Percentiles rank a stretch among this genome's conserved stretches.
These are phyloP conservation scores for Lactuca saligna DNA, from an alignment of 129 eudicot genomes.

Conservation along the genomic window DNA sequence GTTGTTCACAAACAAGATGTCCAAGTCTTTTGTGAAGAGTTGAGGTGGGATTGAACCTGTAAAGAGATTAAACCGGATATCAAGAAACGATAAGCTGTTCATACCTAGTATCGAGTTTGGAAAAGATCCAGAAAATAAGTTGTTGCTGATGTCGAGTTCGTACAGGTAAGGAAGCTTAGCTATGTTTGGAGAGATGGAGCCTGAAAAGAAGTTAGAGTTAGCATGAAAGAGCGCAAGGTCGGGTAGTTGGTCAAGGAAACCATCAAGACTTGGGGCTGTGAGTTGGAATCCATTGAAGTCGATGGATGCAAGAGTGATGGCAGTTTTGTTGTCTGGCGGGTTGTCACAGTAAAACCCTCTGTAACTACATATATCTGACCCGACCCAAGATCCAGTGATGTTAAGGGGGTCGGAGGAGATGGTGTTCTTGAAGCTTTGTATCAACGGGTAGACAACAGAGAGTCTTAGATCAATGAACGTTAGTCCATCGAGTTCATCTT, in stretches of 20 bases:
- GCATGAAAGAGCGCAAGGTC: constrained; percentile 91
- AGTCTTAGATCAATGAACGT: constrained; percentile 57
- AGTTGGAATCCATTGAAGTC: constrained; percentile 93
- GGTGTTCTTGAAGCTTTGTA: constrained; percentile 58
- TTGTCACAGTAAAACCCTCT: constrained; percentile 74
- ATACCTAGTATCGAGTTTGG: constrained; percentile 56
- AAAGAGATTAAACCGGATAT: constrained; percentile 70
- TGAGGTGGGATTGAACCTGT: constrained; percentile 75
- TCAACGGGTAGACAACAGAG: constrained; percentile 57
- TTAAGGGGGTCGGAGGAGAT: constrained; percentile 71
- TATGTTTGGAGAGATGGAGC: constrained; percentile 53
- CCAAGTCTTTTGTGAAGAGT: constrained; percentile 51
- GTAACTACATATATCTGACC: constrained; percentile 75
- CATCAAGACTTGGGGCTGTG: constrained; percentile 66
- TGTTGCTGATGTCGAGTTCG: constrained; percentile 91
- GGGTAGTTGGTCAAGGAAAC: constrained; percentile 81
- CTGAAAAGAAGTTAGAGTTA: constrained; percentile 73
- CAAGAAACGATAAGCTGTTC: constrained; percentile 53
- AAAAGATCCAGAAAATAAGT: constrained; percentile 69
- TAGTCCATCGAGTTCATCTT: constrained; percentile 30
- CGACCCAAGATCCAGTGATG: constrained; percentile 74
- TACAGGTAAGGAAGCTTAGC: constrained; percentile 74
- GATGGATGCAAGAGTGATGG: constrained; percentile 64
- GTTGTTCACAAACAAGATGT: constrained; percentile 74
- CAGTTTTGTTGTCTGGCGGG: constrained; percentile 79